Conservation (phyloP, 352 stramenopile species). For the Pythium vanterpoolii region DNA sequence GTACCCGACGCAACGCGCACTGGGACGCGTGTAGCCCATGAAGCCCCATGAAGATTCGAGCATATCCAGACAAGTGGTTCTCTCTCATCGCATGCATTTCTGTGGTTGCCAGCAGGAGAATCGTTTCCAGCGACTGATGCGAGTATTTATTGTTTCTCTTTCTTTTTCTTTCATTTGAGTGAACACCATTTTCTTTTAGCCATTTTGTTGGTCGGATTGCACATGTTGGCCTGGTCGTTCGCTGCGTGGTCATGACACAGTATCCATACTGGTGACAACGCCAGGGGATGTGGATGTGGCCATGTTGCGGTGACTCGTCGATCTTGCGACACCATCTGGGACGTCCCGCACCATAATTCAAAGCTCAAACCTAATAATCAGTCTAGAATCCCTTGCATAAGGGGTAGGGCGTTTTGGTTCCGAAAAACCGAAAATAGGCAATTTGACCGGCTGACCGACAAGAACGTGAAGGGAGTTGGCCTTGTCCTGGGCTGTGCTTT, state of each 20-base stretch:
- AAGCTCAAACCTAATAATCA: background rate
- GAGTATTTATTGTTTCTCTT: conserved; percentile 13
- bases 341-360: background rate
- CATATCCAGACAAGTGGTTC: background rate
- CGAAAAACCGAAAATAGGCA: conserved; percentile 5
- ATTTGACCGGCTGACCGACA: conserved; percentile 27
- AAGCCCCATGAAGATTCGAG: background rate
- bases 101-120: background rate
- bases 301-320: background rate
- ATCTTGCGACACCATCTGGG: conserved; percentile 5
- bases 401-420: conserved; percentile 4
- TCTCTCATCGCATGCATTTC: background rate
- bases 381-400: background rate
- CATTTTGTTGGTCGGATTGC: background rate
- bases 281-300: background rate
- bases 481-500: no score
- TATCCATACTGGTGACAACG: background rate
- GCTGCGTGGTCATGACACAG: no score
- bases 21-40: conserved; percentile 41
- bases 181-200: background rate
- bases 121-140: background rate
- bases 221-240: background rate
- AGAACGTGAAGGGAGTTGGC: conserved; percentile 14
- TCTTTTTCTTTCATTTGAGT: background rate
- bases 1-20: conserved; percentile 73